A percentile compares a stretch with the other conserved stretches of the same genome.
Conservation (phyloP, 768 basidiomycete species). For the Podaxis sp. region DNA sequence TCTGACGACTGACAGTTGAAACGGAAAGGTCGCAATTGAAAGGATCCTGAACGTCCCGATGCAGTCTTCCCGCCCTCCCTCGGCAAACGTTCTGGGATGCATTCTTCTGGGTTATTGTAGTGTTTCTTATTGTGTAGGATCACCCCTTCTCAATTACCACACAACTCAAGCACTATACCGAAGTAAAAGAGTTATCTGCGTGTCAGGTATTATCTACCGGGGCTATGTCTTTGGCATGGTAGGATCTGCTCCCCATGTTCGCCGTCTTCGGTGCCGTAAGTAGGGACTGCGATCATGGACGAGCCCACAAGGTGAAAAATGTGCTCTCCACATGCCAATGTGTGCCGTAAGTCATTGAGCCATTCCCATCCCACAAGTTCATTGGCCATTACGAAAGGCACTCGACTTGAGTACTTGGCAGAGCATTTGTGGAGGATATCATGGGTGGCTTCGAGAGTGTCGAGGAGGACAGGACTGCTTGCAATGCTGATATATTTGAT, state of each 20-base stretch:
- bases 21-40: constrained; percentile 6
- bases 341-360: not conserved
- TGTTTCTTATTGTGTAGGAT: constrained; percentile 14
- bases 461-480: constrained; percentile 39
- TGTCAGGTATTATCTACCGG: too few relatives aligned
- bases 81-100: constrained; percentile 16
- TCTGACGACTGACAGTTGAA: constrained; percentile 9
- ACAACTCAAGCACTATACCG: too few relatives aligned
- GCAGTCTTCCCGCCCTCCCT: constrained; percentile 10
- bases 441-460: constrained; percentile 39
- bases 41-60: constrained; percentile 1
- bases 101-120: constrained; percentile 13
- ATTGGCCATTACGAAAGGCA: not conserved
- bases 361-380: not conserved
- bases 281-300: too few relatives aligned
- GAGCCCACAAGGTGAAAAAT: too few relatives aligned
- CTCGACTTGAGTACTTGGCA: constrained; percentile 52
- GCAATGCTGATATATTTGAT: constrained; percentile 40
- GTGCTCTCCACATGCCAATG: not conserved
- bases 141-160: constrained; percentile 5
- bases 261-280: too few relatives aligned
- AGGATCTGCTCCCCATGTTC: too few relatives aligned
- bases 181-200: too few relatives aligned
- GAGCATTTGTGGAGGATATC: constrained; percentile 55
- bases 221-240: too few relatives aligned